Evolutionary conservation across 2,329 filamentous ascomycete species (phyloP), one percentile per base, ranked within the genome.

Genomic region (Sordariomycetes sp.): DNA sequence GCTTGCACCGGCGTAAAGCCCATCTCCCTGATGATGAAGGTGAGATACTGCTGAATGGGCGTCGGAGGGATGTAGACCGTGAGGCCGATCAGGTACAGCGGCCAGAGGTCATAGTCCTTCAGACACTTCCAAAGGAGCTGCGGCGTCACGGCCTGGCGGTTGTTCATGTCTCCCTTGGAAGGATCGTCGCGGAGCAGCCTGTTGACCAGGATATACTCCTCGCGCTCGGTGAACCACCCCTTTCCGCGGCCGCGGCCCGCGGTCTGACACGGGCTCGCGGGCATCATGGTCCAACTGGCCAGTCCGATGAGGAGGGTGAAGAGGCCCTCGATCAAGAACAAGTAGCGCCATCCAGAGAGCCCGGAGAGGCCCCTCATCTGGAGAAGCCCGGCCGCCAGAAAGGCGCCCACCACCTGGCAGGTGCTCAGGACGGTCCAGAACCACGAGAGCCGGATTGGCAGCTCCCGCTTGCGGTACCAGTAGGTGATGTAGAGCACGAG

Each of bases 131-230:
- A 81, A 3, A 85, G 74, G 46, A 66, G 68, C 53, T 65, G 71
- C 14, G 70, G 73, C 20, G 72, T 74, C 7, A 79, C 72, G 1
- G 75, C 63, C 20, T 66, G 68, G 18, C 81, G 72, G 63, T 84
- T 85, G 66, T 84, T 79, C 79, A 86, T 83, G 61, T 81, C 79
- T 11, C 79, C 79, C 64, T 83, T 83, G 59, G 74, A 77, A 1
- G 82, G 82, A 59, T 85, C 83, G 59, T 87, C 83, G 1, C 83
- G 77, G 5, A 77, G 71, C 11, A 82, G 71, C 1, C 82, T 73
- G 62, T 85, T 86, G 28, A 86, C 80, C 60, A 86, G 77, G 62
- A 86, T 86, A 56, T 73, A 72, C 63, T 86, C 81, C 60, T 86
- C 83, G 2, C 75, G 76, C 52, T 84, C 79, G 2, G 65, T 79